Conservation (phyloP, 2,329 filamentous ascomycete species). For the Pseudogymnoascus sp. region DNA sequence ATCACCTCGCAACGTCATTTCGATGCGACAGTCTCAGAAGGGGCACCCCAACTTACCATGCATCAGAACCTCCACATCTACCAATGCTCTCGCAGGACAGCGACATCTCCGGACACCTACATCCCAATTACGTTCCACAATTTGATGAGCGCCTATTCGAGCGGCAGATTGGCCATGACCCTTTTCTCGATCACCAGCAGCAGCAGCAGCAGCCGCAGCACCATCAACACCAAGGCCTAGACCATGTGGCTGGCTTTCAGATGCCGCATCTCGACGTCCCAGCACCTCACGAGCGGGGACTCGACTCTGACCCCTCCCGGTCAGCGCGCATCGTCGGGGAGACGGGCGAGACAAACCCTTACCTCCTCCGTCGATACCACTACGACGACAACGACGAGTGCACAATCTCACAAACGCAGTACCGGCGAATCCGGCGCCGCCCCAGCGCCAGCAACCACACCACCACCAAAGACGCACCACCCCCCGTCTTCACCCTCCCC, state of each 20-base stretch:
- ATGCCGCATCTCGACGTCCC: constrained; percentile 17
- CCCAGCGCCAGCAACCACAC: too few relatives aligned
- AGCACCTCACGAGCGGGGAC: constrained; percentile 18
- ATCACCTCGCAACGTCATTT: not conserved
- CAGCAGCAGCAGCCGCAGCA: constrained; percentile 17
- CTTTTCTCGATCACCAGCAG: constrained; percentile 15
- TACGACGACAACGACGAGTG: constrained; percentile 27
- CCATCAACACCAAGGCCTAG: constrained; percentile 18
- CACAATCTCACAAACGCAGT: constrained; percentile 26
- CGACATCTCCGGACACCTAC: not conserved
- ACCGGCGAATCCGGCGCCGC: constrained; percentile 22
- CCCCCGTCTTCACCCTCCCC: too few relatives aligned
- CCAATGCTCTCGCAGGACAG: not conserved
- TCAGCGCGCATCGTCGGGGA: constrained; percentile 26
- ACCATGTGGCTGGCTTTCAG: constrained; percentile 15
- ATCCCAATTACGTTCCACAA: not conserved
- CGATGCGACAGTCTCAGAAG: not conserved
- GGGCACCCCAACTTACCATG: not conserved
- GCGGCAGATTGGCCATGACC: constrained; percentile 20
- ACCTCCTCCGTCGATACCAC: constrained; percentile 23
- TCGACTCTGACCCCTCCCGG: constrained; percentile 22
- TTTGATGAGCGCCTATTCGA: constrained; percentile 12
- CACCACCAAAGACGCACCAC: too few relatives aligned
- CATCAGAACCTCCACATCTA: not conserved
- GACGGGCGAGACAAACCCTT: constrained; percentile 27